Evolutionary conservation across 139 green algal species (phyloP), one percentile per base, ranked within the genome.

Genomic region (Volvox reticuliferus): DNA sequence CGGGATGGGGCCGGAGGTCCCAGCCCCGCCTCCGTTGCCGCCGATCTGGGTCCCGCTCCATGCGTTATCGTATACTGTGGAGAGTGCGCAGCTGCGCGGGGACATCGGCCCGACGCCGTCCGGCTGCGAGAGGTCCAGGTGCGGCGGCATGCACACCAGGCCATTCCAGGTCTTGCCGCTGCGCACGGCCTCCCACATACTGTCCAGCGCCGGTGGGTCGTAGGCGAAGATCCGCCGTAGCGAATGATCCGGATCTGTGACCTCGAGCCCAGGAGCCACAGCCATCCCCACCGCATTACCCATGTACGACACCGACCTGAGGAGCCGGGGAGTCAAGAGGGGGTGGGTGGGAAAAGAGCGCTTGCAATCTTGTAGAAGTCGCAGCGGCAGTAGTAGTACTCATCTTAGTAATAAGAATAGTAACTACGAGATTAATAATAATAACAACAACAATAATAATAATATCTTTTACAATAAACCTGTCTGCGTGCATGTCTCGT

Each of bases 301-400:
- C 71, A 90, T 83, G 73, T 77, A 84, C 6, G 86, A 16, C 50
- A 90, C 86, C 12, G 86, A 90, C 71, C 86, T 83, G 86, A 32
- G 19, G 32, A 22, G 76, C 5, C 44, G 44, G 44, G 44, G 44
- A 55, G 44, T 9, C 44, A 55, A 55, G 44, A 55, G 5, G 44
- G 5, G 44, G 44, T 5, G 44, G 44, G 44, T n/a, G n/a, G n/a
- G n/a, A n/a, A n/a, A 55, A 55, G 44, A 55, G 44, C 44, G 44
- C 44, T 55, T 9, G 44, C 5, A 9, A 55, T 55, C 44, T 55
- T 55, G 44, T 55, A 55, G 44, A 55, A 55, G n/a, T n/a, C n/a
- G n/a, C n/a, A n/a, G n/a, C n/a, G n/a, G n/a, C n/a, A n/a, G n/a
- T n/a, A n/a, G n/a, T n/a, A n/a, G n/a, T n/a, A n/a, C n/a, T n/a